phyloP scores from a whole-genome alignment of 306 rosid genomes.

The Aeschynomene evenia region DNA sequence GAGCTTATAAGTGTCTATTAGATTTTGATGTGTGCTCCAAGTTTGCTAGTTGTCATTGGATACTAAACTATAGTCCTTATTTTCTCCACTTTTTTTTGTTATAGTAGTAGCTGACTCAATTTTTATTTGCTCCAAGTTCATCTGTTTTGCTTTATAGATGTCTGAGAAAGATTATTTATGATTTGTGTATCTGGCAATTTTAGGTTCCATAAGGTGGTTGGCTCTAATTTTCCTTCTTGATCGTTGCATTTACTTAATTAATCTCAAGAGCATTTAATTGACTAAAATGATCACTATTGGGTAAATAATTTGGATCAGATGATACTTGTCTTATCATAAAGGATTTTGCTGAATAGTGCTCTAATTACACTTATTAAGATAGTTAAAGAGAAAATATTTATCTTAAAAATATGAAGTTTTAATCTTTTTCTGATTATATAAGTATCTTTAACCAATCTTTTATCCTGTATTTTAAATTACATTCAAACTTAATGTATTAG shows the following conservation, averaged over 20 bases:
- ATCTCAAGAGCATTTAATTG: background rate
- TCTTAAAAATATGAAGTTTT: no score
- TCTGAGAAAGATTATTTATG: background rate
- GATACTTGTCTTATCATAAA: no score
- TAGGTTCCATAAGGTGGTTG: background rate
- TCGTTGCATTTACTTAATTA: background rate
- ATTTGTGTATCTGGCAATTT: background rate
- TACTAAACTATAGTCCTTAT: conserved; percentile 33
- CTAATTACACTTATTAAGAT: no score
- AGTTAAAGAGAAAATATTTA: no score
- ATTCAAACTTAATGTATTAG: no score
- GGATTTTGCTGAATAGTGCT: no score
- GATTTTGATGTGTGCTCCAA: conserved; percentile 29
- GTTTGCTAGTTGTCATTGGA: conserved; percentile 30
- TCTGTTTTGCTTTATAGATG: background rate
- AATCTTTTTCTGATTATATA: no score
- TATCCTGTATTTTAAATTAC: no score
- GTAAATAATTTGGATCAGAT: no score
- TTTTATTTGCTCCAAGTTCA: background rate
- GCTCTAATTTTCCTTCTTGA: background rate
- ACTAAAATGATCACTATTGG: no score
- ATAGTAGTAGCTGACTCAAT: conserved; percentile 20
- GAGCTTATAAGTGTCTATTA: conserved; percentile 18
- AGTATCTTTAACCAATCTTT: no score
- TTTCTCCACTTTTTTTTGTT: conserved; percentile 6